Evolutionary conservation across 1,284 basidiomycete genomes (phyloP).

Genomic region (Clitocybe nebularis): DNA sequence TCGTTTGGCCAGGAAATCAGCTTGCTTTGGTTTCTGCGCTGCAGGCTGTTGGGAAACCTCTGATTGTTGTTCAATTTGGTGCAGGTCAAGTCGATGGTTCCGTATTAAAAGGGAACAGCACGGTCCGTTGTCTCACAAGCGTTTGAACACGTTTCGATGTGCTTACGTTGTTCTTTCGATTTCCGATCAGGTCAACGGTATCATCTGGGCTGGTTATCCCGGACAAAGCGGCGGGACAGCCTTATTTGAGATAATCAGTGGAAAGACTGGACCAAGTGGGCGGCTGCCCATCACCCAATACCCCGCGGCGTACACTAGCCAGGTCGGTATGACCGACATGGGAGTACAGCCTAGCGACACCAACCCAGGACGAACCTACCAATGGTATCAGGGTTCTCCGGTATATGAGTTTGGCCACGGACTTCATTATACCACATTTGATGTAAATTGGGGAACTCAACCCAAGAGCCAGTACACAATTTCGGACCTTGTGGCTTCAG

Average conservation of each 20-base stretch:
- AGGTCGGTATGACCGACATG: constrained; percentile 58
- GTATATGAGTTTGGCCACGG: constrained; percentile 50
- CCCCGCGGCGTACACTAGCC: constrained; percentile 42
- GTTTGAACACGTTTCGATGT: neutral
- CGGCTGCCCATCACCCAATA: constrained; percentile 53
- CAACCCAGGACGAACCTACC: constrained; percentile 55
- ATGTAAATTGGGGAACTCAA: constrained; percentile 29
- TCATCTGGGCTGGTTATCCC: constrained; percentile 55
- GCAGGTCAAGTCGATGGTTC: constrained; percentile 53
- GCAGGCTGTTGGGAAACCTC: constrained; percentile 41
- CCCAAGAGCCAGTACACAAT: constrained; percentile 38
- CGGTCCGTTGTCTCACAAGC: constrained; percentile 26
- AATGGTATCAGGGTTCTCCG: constrained; percentile 49
- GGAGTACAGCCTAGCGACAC: constrained; percentile 41
- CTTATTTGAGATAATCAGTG: constrained; percentile 45
- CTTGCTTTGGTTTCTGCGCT: constrained; percentile 45
- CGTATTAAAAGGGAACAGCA: constrained; percentile 38
- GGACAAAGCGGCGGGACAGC: constrained; percentile 52
- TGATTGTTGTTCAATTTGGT: constrained; percentile 52
- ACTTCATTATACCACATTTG: constrained; percentile 51
- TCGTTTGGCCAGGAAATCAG: constrained; percentile 56
- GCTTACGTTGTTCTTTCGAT: neutral
- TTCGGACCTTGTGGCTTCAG: constrained; percentile 31
- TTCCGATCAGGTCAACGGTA: constrained; percentile 40
- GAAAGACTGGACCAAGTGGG: constrained; percentile 48